These are phyloP conservation scores for Suillus plorans DNA, from an alignment of 768 basidiomycete genomes.

Conservation along the genomic window DNA sequence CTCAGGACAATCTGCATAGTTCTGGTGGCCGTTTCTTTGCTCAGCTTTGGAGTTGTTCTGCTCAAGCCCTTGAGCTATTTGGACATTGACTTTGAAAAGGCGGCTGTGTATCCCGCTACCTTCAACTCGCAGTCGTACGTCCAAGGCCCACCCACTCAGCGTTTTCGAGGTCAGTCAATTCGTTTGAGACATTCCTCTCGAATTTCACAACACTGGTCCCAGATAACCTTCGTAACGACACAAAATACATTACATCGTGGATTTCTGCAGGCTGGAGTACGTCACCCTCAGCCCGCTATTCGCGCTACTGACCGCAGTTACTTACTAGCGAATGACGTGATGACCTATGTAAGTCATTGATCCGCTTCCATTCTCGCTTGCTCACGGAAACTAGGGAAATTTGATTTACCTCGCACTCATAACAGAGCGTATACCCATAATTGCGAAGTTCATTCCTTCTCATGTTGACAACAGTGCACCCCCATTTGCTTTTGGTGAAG, in stretches of 20 bases:
- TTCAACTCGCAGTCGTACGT: slow-evolving; percentile 16
- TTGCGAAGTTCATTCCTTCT: slow-evolving; percentile 58
- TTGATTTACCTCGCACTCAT: slow-evolving; percentile 59
- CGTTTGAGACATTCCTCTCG: too few relatives aligned
- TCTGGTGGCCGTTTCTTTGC: slow-evolving; percentile 31
- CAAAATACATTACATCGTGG: slow-evolving; percentile 73
- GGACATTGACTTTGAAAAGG: not conserved
- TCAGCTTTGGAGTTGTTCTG: slow-evolving; percentile 11
- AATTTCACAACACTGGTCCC: not conserved
- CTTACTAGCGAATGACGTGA: slow-evolving; percentile 68
- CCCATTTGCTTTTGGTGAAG: slow-evolving; percentile 54
- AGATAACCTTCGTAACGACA: slow-evolving; percentile 65
- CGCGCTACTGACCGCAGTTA: slow-evolving; percentile 1
- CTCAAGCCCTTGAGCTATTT: slow-evolving; percentile 4
- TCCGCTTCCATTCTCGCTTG: not conserved
- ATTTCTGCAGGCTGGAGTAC: slow-evolving; percentile 76
- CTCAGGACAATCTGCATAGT: slow-evolving; percentile 10
- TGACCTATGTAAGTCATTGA: slow-evolving; percentile 56
- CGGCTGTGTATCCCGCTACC: not conserved
- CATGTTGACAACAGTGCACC: slow-evolving; percentile 52
- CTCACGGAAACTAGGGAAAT: slow-evolving; percentile 46
- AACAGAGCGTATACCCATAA: slow-evolving; percentile 57
- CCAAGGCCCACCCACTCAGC: slow-evolving; percentile 51
- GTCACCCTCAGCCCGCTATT: slow-evolving; percentile 21
- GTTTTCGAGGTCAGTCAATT: slow-evolving; percentile 50